These are phyloP conservation scores for Lupinus albus DNA, from an alignment of 306 rosid species.

Conservation along the genomic window DNA sequence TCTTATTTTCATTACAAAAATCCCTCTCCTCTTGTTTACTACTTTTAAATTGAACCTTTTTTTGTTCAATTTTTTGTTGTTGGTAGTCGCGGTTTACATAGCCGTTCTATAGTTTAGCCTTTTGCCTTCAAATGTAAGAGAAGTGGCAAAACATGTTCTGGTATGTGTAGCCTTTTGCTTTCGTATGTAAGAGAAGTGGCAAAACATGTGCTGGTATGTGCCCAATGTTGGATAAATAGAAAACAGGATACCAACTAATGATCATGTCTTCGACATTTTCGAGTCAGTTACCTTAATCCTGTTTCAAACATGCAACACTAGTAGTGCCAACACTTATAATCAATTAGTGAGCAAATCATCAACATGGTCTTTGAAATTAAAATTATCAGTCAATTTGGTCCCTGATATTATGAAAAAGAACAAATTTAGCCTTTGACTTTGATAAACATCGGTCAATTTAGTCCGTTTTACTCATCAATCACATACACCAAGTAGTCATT, in stretches of 20 bases:
- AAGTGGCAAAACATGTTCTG: slow-evolving; percentile 6
- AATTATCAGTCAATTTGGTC: too few relatives aligned
- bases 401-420: too few relatives aligned
- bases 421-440: too few relatives aligned
- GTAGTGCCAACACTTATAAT: background rate
- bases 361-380: too few relatives aligned
- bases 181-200: slow-evolving; percentile 9
- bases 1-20: background rate
- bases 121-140: slow-evolving; percentile 17
- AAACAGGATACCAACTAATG: background rate
- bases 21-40: background rate
- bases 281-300: slow-evolving; percentile 6
- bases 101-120: slow-evolving; percentile 1
- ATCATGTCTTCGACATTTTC: background rate
- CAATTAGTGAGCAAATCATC: background rate
- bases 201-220: slow-evolving; percentile 14
- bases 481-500: background rate
- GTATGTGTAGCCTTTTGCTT: slow-evolving; percentile 12
- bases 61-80: background rate
- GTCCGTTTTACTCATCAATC: too few relatives aligned
- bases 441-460: too few relatives aligned
- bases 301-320: slow-evolving; percentile 12
- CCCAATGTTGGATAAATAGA: slow-evolving; percentile 9
- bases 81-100: background rate
- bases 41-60: too few relatives aligned